A percentile compares a stretch with the other conserved stretches of the same genome.
Conservation (phyloP, 2,329 filamentous ascomycete genomes). For the Aspergillus arachidicola region DNA sequence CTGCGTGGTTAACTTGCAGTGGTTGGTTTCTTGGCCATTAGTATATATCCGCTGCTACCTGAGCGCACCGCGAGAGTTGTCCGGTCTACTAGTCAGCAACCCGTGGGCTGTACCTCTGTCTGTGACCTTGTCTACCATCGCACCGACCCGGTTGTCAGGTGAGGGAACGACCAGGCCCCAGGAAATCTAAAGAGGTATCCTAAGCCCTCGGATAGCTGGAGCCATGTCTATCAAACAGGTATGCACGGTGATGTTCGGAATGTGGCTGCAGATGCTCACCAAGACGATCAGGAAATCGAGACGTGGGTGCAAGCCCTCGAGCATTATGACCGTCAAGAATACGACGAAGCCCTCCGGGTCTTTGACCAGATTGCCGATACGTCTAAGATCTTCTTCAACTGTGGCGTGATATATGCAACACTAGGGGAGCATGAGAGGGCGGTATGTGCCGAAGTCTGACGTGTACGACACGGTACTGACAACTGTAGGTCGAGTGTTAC, state of each 20-base stretch:
- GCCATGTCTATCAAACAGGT: constrained; percentile 65
- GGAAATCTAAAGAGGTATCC: constrained; percentile 1
- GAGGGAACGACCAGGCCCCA: not conserved
- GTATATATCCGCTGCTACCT: constrained; percentile 5
- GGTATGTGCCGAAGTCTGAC: constrained; percentile 56
- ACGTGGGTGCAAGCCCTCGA: constrained; percentile 92
- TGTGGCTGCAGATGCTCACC: not conserved
- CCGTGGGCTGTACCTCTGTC: constrained; percentile 6
- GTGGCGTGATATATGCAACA: constrained; percentile 95
- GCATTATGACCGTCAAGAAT: constrained; percentile 96
- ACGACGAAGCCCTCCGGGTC: constrained; percentile 80
- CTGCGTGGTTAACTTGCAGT: constrained; percentile 9
- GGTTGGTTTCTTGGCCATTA: constrained; percentile 13
- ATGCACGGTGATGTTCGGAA: constrained; percentile 18
- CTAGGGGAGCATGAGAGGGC: constrained; percentile 94
- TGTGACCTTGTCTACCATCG: not conserved
- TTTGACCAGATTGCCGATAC: constrained; percentile 91
- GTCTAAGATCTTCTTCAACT: constrained; percentile 98
- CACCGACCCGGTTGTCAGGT: not conserved
- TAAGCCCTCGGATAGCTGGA: not conserved
- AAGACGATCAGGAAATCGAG: constrained; percentile 82
- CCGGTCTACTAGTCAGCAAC: constrained; percentile 6
- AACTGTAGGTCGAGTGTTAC: constrained; percentile 84
- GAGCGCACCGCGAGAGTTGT: constrained; percentile 1
- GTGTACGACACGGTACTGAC: constrained; percentile 13